Evolutionary conservation across 331 rosid genomes (phyloP).

Genomic region (Pyracantha coccinea): DNA sequence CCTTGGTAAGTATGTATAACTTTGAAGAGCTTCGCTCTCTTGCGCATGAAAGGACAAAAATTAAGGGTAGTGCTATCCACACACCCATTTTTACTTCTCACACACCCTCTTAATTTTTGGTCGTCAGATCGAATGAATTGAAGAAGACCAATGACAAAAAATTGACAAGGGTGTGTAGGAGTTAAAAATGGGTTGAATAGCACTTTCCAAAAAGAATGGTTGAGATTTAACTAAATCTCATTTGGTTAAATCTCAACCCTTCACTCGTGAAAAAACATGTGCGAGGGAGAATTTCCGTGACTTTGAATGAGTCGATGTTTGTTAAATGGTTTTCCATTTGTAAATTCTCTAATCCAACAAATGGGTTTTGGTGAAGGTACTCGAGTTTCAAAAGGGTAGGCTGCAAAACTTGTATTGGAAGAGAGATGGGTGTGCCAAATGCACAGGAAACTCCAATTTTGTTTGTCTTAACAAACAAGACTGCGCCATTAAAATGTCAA

Average conservation of each 20-base stretch:
- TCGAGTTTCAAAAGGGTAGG: slow-evolving; percentile 69
- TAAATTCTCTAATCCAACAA: background rate
- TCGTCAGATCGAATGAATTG: too few relatives aligned
- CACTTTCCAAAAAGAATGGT: too few relatives aligned
- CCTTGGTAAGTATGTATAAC: slow-evolving; percentile 36
- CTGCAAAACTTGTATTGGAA: slow-evolving; percentile 63
- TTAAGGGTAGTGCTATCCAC: too few relatives aligned
- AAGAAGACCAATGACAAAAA: too few relatives aligned
- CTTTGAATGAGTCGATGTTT: background rate
- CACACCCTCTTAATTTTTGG: too few relatives aligned
- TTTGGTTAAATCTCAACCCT: too few relatives aligned
- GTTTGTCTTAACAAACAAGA: slow-evolving; percentile 68
- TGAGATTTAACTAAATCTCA: too few relatives aligned
- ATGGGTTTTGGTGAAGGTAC: slow-evolving; percentile 37
- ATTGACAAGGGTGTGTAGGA: too few relatives aligned
- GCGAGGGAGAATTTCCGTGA: background rate
- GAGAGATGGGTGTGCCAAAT: slow-evolving; percentile 59
- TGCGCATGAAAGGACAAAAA: too few relatives aligned
- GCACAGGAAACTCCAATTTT: slow-evolving; percentile 42
- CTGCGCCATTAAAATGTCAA: slow-evolving; percentile 50
- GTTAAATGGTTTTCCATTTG: background rate
- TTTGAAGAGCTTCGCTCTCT: background rate
- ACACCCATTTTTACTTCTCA: too few relatives aligned
- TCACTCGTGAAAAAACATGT: too few relatives aligned
- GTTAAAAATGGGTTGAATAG: too few relatives aligned